Percentiles rank a stretch among this genome's conserved stretches.
phyloP scores from a whole-genome alignment of 1,284 basidiomycete genomes.

The Ceratobasidium sp. region DNA sequence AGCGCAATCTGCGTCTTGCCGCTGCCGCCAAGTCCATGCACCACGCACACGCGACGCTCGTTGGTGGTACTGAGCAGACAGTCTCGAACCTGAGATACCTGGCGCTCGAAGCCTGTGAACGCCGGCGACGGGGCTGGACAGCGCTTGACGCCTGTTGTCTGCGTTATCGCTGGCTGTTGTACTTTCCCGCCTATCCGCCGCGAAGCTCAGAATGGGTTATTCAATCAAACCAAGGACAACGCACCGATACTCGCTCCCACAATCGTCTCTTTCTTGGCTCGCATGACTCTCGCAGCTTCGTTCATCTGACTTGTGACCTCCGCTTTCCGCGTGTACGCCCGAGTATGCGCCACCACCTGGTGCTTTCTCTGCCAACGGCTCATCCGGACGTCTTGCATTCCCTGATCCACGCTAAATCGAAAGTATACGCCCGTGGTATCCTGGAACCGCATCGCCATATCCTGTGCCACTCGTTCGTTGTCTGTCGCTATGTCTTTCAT shows the following conservation, averaged over 20 bases:
- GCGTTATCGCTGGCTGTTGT: too few relatives aligned
- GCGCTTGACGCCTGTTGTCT: background rate
- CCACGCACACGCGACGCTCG: background rate
- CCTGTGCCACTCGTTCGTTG: conserved; percentile 25
- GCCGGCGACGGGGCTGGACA: background rate
- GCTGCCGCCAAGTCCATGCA: conserved; percentile 11
- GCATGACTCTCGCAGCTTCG: background rate
- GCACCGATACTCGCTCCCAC: background rate
- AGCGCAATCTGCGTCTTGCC: conserved; percentile 12
- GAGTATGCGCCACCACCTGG: background rate
- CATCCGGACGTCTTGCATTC: background rate
- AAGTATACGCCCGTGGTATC: background rate
- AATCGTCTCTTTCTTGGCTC: background rate
- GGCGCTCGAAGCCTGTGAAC: background rate
- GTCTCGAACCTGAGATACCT: background rate
- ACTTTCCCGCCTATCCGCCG: too few relatives aligned
- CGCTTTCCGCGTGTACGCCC: background rate
- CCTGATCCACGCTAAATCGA: background rate
- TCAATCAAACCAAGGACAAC: background rate
- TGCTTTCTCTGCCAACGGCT: background rate
- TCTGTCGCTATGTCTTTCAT: conserved; percentile 16
- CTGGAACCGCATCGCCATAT: background rate
- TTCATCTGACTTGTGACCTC: background rate
- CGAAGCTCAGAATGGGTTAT: background rate
- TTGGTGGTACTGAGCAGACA: background rate